phyloP scores from a whole-genome alignment of 768 basidiomycete species.

The Tephrocybe sp. region DNA sequence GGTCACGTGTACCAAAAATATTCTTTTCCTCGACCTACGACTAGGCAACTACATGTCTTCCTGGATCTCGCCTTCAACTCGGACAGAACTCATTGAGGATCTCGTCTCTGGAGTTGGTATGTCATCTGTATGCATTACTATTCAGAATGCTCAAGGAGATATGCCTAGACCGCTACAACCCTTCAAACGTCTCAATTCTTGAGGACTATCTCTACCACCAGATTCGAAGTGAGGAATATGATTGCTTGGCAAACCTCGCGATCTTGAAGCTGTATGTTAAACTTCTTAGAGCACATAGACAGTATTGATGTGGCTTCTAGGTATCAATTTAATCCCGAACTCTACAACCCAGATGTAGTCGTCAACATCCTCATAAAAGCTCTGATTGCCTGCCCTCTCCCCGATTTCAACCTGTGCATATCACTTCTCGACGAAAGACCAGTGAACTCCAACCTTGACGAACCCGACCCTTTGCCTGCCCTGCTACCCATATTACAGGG shows the following conservation, averaged over 20 bases:
- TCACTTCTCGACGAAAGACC: constrained; percentile 84
- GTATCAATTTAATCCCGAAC: constrained; percentile 94
- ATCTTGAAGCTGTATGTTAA: constrained; percentile 80
- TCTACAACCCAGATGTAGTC: constrained; percentile 90
- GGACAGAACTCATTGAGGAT: constrained; percentile 86
- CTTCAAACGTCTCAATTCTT: constrained; percentile 86
- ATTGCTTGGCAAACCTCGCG: constrained; percentile 92
- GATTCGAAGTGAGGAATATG: constrained; percentile 87
- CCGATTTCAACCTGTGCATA: constrained; percentile 93
- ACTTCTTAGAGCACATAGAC: neutral
- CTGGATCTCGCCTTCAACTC: constrained; percentile 74
- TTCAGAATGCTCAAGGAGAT: constrained; percentile 7
- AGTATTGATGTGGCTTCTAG: constrained; percentile 35
- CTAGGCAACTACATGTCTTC: constrained; percentile 43
- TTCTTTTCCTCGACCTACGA: constrained; percentile 6
- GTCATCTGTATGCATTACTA: neutral
- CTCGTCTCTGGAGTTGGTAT: constrained; percentile 90
- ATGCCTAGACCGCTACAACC: constrained; percentile 89
- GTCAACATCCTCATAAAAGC: constrained; percentile 94
- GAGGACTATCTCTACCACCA: constrained; percentile 98
- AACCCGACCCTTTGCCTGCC: constrained; percentile 75
- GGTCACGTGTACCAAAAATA: constrained; percentile 29
- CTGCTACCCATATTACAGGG: constrained; percentile 67
- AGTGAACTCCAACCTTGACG: constrained; percentile 55
- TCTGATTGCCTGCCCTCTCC: constrained; percentile 77